Evolutionary conservation across 345 rosid genomes (phyloP).

Genomic region (Tarenaya hassleriana): DNA sequence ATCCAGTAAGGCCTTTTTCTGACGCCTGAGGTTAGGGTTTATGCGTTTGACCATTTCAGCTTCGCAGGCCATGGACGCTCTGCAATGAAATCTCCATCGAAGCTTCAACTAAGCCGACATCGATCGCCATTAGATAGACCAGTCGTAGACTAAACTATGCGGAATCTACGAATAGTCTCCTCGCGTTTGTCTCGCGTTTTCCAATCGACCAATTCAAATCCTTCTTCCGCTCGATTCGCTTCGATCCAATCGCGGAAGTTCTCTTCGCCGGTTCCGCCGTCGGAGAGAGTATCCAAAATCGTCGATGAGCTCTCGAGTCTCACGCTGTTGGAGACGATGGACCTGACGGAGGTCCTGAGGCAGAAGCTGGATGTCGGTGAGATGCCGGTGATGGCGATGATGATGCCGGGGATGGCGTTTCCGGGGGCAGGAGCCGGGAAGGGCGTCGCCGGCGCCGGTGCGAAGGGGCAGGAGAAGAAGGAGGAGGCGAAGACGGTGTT

Average conservation of each 20-base stretch:
- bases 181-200: slow-evolving; percentile 32
- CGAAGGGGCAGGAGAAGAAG: slow-evolving; percentile 42
- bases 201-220: slow-evolving; percentile 10
- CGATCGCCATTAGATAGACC: not conserved
- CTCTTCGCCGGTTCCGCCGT: slow-evolving; percentile 27
- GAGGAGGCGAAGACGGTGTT: slow-evolving; percentile 60
- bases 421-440: slow-evolving; percentile 38
- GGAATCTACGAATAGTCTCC: slow-evolving; percentile 37
- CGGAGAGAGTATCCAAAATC: slow-evolving; percentile 47
- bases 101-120: slow-evolving; percentile 11
- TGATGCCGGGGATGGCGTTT: slow-evolving; percentile 89
- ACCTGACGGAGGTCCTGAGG: slow-evolving; percentile 62
- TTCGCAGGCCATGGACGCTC: slow-evolving; percentile 2
- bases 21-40: slow-evolving; percentile 24
- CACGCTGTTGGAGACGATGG: slow-evolving; percentile 68
- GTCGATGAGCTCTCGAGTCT: slow-evolving; percentile 63
- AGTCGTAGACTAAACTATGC: slow-evolving; percentile 27
- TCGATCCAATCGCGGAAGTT: slow-evolving; percentile 16
- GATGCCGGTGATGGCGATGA: slow-evolving; percentile 77
- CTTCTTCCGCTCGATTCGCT: not conserved
- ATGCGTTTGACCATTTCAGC: slow-evolving; percentile 14
- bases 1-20: slow-evolving; percentile 17
- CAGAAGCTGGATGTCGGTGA: slow-evolving; percentile 51
- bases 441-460: slow-evolving; percentile 36
- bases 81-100: slow-evolving; percentile 8